Base-by-base conservation (phyloP, 768 basidiomycete genomes). In the Chalciporus pseudorubinellus region DNA sequence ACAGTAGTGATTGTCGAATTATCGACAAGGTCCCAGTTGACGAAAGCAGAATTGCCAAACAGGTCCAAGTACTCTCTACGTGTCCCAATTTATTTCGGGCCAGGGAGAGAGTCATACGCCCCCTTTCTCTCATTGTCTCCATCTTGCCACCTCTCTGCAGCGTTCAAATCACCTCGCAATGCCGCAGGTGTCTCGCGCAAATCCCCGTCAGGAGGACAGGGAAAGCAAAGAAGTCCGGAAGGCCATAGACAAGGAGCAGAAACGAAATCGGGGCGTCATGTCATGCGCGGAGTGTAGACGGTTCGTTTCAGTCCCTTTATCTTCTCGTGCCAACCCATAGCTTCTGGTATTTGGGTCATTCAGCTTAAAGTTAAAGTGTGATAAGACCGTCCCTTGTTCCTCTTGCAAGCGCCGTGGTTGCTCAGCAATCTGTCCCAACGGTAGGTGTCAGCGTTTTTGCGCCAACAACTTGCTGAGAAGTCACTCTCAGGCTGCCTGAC, bases 401-500 rank as follows among this genome's bases (percentile, higher is more conserved):
- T 78, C 75, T 6, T 85, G 87, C 65, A 87, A 82, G 62, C 80
- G 87, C 38, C 74, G 87, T 58, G 87, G 87, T 24, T 89, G 87
- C 60, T 80, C 83, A 6, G 83, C 83, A 11, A 89, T 90, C 48
- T 90, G 88, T 68, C 87, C 86, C 3, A 88, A 88, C 59, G 87
- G 72, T 65, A 53, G 14, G 53, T 28, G 7, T 14, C 22, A 38
- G 7, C n/a, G 16, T 12, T 22, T 14, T 5, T 24, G 0, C 5
- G 18, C 14, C n/a, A 47, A 13, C 12, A 14, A 6, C 28, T 3
- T 46, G 22, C 43, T 43, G 13, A 51, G 24, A 22, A 9, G 6
- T 44, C 22, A 11, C 19, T 18, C 24, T 26, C 41, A 70, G 74
- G 85, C 26, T 85, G 83, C 61, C 74, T 89, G 34, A 80, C 84